Evolutionary conservation across 2,329 filamentous ascomycete genomes (phyloP).

Genomic region (Gnomoniopsis smithogilvyi): DNA sequence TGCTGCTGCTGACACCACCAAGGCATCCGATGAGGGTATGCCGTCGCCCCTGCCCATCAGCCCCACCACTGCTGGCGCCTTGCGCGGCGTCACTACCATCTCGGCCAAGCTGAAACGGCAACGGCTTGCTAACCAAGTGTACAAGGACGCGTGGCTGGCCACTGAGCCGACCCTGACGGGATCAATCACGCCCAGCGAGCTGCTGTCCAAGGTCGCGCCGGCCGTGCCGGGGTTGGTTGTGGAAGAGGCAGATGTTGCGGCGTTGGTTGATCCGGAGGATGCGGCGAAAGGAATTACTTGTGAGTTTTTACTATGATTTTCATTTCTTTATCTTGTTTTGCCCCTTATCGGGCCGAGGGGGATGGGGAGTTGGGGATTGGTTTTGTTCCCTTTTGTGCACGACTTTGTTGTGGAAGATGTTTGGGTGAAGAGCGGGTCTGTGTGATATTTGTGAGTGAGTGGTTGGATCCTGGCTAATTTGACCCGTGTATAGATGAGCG

Average conservation of each 20-base stretch:
- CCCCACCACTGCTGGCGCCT: constrained; percentile 9
- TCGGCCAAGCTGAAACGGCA: constrained; percentile 16
- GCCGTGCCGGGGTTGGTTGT: constrained; percentile 29
- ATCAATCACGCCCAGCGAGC: constrained; percentile 30
- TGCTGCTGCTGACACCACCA: constrained; percentile 20
- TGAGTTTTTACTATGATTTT: constrained; percentile 22
- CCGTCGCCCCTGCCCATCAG: neutral
- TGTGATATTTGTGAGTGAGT: neutral
- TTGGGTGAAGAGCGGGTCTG: neutral
- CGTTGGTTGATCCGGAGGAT: constrained; percentile 31
- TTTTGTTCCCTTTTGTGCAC: too few species aligned
- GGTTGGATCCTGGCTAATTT: neutral
- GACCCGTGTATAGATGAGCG: constrained; percentile 25
- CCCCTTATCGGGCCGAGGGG: too few species aligned
- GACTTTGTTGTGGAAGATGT: neutral
- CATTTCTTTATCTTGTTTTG: too few species aligned
- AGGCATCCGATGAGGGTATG: constrained; percentile 19
- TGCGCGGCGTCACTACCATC: constrained; percentile 16
- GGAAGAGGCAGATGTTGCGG: constrained; percentile 31
- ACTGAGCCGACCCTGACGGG: constrained; percentile 31
- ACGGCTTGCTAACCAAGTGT: constrained; percentile 15
- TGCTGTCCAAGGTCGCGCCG: constrained; percentile 29
- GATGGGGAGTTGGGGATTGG: too few species aligned
- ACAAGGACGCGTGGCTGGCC: constrained; percentile 30
- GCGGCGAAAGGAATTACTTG: constrained; percentile 33